These are phyloP conservation scores for Styphnolobium japonicum DNA, from an alignment of 306 rosid genomes.

Conservation along the genomic window DNA sequence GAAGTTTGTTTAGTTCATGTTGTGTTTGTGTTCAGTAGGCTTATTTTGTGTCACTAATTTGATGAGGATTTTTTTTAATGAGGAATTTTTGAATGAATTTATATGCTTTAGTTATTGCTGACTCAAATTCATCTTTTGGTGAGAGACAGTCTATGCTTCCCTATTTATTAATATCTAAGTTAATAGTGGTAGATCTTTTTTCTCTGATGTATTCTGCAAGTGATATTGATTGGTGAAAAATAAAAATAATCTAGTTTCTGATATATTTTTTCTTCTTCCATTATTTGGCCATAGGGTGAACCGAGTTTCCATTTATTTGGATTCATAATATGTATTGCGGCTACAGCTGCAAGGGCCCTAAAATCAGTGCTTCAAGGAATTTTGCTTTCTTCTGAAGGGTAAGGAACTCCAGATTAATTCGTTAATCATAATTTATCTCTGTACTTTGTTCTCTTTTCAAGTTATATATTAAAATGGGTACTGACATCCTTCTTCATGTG, in stretches of 20 bases:
- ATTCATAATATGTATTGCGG: slow-evolving; percentile 85
- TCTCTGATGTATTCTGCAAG: neutral
- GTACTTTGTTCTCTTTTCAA: neutral
- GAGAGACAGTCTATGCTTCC: neutral
- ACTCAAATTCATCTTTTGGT: neutral
- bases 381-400: slow-evolving; percentile 99
- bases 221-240: neutral
- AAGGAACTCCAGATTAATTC: slow-evolving; percentile 6
- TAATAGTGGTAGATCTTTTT: neutral
- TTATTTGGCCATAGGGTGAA: slow-evolving; percentile 68
- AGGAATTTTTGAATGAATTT: neutral
- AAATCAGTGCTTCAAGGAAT: slow-evolving; percentile 96
- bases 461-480: slow-evolving; percentile 10
- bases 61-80: neutral
- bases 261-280: slow-evolving; percentile 23
- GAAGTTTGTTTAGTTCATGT: slow-evolving; percentile 13
- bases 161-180: neutral
- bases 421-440: neutral
- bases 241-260: slow-evolving; percentile 3
- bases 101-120: slow-evolving; percentile 6
- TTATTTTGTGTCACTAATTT: neutral
- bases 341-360: slow-evolving; percentile 98
- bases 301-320: slow-evolving; percentile 99
- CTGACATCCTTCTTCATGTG: slow-evolving; percentile 32
- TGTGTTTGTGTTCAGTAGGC: neutral